Conservation (phyloP, 202 grass and related monocot genomes). For the Dendrocalamus latiflorus region DNA sequence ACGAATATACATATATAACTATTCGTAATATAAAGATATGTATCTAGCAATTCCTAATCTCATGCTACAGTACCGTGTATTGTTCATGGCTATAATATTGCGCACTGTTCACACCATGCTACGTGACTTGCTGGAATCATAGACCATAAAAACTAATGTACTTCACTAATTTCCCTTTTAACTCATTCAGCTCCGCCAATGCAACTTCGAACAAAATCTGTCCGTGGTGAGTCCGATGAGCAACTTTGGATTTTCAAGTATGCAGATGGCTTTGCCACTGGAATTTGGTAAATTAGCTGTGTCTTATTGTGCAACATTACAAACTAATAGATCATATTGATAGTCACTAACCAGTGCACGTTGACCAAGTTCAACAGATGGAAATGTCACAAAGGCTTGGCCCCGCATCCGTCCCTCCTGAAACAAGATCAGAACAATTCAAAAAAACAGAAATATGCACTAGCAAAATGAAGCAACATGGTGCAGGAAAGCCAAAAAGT, state of each 20-base stretch:
- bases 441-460: background rate
- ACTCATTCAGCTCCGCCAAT: background rate
- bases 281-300: background rate
- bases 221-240: background rate
- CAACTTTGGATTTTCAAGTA: background rate
- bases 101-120: too few relatives aligned
- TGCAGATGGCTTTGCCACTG: background rate
- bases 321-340: background rate
- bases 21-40: too few relatives aligned
- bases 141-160: background rate
- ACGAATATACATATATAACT: too few relatives aligned
- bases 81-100: too few relatives aligned
- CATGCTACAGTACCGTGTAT: too few relatives aligned
- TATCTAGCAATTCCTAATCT: too few relatives aligned
- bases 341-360: conserved; percentile 59
- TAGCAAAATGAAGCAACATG: background rate
- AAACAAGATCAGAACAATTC: conserved; percentile 24
- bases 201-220: background rate
- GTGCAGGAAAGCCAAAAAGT: background rate
- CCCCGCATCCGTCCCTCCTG: conserved; percentile 93
- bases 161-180: background rate
- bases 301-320: background rate
- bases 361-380: conserved; percentile 65
- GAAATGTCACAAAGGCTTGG: conserved; percentile 97
- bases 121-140: too few relatives aligned